Evolutionary conservation across 2,329 filamentous ascomycete genomes (phyloP), one percentile per base, ranked within the genome.

Genomic region (Rasamsonia emersonii): DNA sequence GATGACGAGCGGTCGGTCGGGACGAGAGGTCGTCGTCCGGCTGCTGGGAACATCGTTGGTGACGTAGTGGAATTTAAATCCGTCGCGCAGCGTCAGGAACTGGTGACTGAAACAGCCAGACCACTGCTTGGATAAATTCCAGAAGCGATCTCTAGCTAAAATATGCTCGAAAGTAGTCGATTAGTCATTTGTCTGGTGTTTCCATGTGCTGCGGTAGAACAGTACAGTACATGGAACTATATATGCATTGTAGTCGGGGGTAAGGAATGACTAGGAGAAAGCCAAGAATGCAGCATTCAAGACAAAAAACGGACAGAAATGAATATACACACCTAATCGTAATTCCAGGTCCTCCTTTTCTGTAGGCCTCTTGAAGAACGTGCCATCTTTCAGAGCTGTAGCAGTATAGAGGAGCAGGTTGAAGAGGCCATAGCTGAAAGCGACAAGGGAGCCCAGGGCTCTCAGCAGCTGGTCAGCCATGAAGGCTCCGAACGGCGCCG

Each of bases 31-130:
- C 13, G 34, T 38, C 9, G 24, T n/a, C 5, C 14, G 32, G 50
- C 52, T 39, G 26, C 39, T 35, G 3, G 42, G 33, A 7, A 41
- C 31, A 40, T 58, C 38, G 44, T 57, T 70, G 44, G 59, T 58
- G 32, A 76, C 54, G 43, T 75, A 75, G 47, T 77, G 73, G 17
- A 77, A 62, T 41, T 65, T 67, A 38, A 66, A 56, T 1, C 68
- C 67, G 37, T 58, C 62, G 21, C 55, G 55, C 9, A 73, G 56
- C 25, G 56, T 65, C 39, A 71, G 57, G 42, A 76, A 72, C 17
- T 62, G 55, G 47, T 77, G 73, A 14, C 51, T 58, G 24, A 73
- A 58, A 19, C n/a, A n/a, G 10, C 61, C 62, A 8, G 57, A 54
- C 19, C 61, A 59, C n/a, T 61, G 50, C 30, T 62, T 61, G 9